Evolutionary conservation across 139 green algal genomes (phyloP), one percentile per base, ranked within the genome.

Genomic region (Ulvella scutata): DNA sequence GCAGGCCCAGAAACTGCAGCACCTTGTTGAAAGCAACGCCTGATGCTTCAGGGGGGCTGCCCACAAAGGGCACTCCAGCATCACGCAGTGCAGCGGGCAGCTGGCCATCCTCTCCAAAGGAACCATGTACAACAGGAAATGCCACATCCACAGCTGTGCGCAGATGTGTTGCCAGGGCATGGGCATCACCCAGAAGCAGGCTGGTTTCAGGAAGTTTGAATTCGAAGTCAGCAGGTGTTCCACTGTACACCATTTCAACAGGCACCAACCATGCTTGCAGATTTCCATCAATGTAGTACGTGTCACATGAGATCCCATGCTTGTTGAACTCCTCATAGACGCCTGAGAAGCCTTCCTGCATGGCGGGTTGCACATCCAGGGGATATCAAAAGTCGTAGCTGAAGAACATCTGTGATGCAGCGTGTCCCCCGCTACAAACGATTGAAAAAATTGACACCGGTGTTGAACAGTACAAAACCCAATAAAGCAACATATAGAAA

Each of bases 291-390:
- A 67, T 26, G 51, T 36, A 67, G 51, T 67, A 67, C 0, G 51
- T 26, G 51, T 67, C 51, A n/a, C 31, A n/a, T 7, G 51, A 67
- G 13, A 67, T 26, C 9, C 51, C 51, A 26, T 67, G 33, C 51
- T 67, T 67, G 51, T 67, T 26, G 33, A 67, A 67, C 51, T 67
- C 51, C 7, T 67, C 51, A 23, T 67, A 67, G 51, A 67, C 51
- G 9, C 33, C 51, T 26, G 31, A n/a, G 33, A 67, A 67, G 51
- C 51, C 51, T 26, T 67, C 51, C 51, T 67, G 51, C 51, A 67
- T 34, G 51, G 13, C 10, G 51, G n/a, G 20, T 26, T 67, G 51
- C n/a, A n/a, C n/a, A n/a, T n/a, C n/a, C n/a, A n/a, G n/a, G n/a
- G n/a, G n/a, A n/a, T n/a, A n/a, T n/a, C n/a, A n/a, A n/a, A n/a